Base-by-base conservation (phyloP, 306 rosid species). In the Vachellia pachyceras region DNA sequence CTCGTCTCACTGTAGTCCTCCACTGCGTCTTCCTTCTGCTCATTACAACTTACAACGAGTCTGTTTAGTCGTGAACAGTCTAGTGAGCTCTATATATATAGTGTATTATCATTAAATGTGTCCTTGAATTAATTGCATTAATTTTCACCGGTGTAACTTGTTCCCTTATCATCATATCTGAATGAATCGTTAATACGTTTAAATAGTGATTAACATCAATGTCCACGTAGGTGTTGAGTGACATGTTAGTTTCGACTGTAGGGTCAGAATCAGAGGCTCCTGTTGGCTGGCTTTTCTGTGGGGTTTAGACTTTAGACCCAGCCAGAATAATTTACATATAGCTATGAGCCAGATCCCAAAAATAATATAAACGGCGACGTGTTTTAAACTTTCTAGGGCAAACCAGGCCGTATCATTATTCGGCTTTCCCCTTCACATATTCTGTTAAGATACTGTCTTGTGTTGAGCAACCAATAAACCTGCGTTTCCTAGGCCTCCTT, bases 231-330 rank as follows among this genome's bases (percentile, higher is more conserved):
- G 41, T 68, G 52, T 39, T 37, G 25, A 3, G 46, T 37, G 71
- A 65, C 50, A 39, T 40, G 70, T 35, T 40, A 67, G 72, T 39
- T n/a, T n/a, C n/a, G n/a, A n/a, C n/a, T n/a, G n/a, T n/a, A n/a
- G n/a, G n/a, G n/a, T n/a, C 54, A 41, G 15, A 42, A 69, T 36
- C 37, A 5, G 11, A 12, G 54, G 49, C 6, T 40, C 12, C 33
- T 20, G 63, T 50, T 10, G 35, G 73, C 45, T 40, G 13, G 50
- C 46, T 68, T n/a, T 44, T 68, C 17, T 41, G 35, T 4, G 20
- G 33, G 33, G 41, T 35, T 7, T 58, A 18, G 57, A 17, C 23
- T 17, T 50, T 1, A 18, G 60, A 7, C 25, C 7, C 23, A 29
- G 33, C 60, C 1, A 18, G 23, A 57, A 57, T 57, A 7, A 22